These are phyloP conservation scores for Ganoderma meredithae DNA, from an alignment of 1,284 basidiomycete genomes.

Conservation along the genomic window DNA sequence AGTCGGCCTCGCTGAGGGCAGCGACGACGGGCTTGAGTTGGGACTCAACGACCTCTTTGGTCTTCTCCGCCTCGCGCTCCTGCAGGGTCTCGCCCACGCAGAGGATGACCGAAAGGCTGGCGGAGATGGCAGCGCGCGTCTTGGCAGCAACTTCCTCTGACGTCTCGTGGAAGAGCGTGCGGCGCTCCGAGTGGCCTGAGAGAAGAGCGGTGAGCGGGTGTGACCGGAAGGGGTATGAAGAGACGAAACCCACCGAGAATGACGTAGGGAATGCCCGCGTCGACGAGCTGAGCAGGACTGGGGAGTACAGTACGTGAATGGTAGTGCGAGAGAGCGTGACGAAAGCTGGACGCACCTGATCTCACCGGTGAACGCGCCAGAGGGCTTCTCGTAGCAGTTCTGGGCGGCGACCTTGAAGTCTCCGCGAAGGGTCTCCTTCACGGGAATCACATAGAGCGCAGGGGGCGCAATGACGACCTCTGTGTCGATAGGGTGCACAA, in stretches of 20 bases:
- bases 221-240: slow-evolving; percentile 1
- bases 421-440: slow-evolving; percentile 65
- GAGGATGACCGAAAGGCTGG: slow-evolving; percentile 87
- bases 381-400: slow-evolving; percentile 87
- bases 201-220: not conserved
- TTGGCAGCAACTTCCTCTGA: slow-evolving; percentile 88
- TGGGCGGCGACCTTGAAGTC: slow-evolving; percentile 88
- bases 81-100: slow-evolving; percentile 96
- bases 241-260: slow-evolving; percentile 76
- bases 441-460: slow-evolving; percentile 82
- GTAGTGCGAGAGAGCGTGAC: not conserved
- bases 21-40: slow-evolving; percentile 86
- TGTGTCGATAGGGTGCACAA: slow-evolving; percentile 40
- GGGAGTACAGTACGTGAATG: slow-evolving; percentile 11
- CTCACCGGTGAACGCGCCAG: slow-evolving; percentile 96
- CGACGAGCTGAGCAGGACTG: slow-evolving; percentile 84
- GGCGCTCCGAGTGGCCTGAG: slow-evolving; percentile 92
- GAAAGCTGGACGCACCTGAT: slow-evolving; percentile 66
- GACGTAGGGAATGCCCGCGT: slow-evolving; percentile 90
- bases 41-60: slow-evolving; percentile 80
- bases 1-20: slow-evolving; percentile 72
- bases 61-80: slow-evolving; percentile 86
- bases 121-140: slow-evolving; percentile 82
- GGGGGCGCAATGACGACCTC: slow-evolving; percentile 95
- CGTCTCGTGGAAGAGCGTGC: slow-evolving; percentile 90